A percentile compares a stretch with the other conserved stretches of the same genome.
These are phyloP conservation scores for Caulochytrium protostelioides DNA, from an alignment of 371 early-diverging fungal genomes.

Conservation along the genomic window DNA sequence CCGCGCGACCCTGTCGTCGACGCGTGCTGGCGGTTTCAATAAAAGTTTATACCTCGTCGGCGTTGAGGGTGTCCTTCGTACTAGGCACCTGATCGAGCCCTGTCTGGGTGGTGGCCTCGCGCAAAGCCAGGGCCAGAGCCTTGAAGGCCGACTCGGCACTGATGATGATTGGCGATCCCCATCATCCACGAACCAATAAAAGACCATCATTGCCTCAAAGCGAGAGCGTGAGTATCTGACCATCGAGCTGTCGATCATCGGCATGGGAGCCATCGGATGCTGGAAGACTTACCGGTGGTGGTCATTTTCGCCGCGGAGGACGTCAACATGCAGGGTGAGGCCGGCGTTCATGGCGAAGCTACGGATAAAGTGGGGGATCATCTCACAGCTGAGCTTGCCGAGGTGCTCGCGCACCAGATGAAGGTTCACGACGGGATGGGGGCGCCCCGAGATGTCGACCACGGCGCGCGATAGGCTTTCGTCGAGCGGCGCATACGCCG, in stretches of 20 bases:
- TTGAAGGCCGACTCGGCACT: slow-evolving; percentile 91
- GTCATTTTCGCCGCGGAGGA: slow-evolving; percentile 73
- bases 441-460: slow-evolving; percentile 90
- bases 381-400: slow-evolving; percentile 72
- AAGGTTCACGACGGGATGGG: slow-evolving; percentile 55
- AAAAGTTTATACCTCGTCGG: no score
- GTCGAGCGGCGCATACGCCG: slow-evolving; percentile 83
- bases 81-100: slow-evolving; percentile 46
- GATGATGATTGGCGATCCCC: neutral
- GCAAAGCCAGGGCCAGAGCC: slow-evolving; percentile 78
- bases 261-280: neutral
- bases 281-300: slow-evolving; percentile 54
- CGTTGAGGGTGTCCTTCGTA: slow-evolving; percentile 56
- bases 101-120: slow-evolving; percentile 56
- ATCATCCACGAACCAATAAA: neutral
- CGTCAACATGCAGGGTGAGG: slow-evolving; percentile 87
- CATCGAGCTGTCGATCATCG: neutral
- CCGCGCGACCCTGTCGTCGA: no score
- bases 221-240: neutral
- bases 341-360: slow-evolving; percentile 78
- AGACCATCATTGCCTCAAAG: neutral
- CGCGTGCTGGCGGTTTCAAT: no score
- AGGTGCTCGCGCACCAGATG: slow-evolving; percentile 73
- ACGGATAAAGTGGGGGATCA: slow-evolving; percentile 85
- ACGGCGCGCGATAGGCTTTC: slow-evolving; percentile 84